Evolutionary conservation across 768 basidiomycete genomes (phyloP), one percentile per base, ranked within the genome.

Genomic region (Boletus subcaerulescens): DNA sequence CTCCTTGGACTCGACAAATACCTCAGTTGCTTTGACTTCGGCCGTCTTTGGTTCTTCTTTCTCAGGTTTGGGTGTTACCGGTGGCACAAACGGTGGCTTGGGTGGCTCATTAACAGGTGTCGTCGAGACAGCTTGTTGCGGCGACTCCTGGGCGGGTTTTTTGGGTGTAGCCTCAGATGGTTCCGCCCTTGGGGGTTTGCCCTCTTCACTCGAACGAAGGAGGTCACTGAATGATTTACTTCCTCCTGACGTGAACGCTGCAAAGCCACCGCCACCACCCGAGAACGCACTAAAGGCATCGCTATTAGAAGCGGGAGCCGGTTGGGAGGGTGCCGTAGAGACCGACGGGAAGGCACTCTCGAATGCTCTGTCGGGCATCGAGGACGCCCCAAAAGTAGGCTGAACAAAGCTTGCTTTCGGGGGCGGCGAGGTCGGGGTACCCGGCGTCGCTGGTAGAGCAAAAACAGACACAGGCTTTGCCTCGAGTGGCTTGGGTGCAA

Each of bases 171-270:
- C 61, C 15, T 68, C 66, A 18, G 65, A 57, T 15, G 52, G 33
- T 22, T 52, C 55, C 24, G 33, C 22, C 22, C 65, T 66, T 11
- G 64, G 57, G 8, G 66, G 58, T 33, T 72, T 50, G 55, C 3
- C 35, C 13, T 45, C 64, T 43, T 70, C 73, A 42, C 62, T 73
- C 15, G 59, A 66, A 64, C 82, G 80, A 53, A 89, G 69, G 44
- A 89, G 63, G 29, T 89, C 84, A n/a, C 74, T 69, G 59, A 87
- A 91, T 1, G 87, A 81, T 59, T 78, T 80, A 35, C 73, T 71
- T 2, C 72, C 55, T 4, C 77, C 77, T 14, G 62, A 58, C 9
- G 78, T 76, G 60, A 84, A 84, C 0, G 82, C 78, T 33, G 76
- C 62, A 60, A 87, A 87, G 3, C 76, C 83, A 29, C 77, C 73